Percentiles rank a stretch among this genome's conserved stretches.
These are phyloP conservation scores for Neopestalotiopsis rosae DNA, from an alignment of 2,329 filamentous ascomycete species.

Conservation along the genomic window DNA sequence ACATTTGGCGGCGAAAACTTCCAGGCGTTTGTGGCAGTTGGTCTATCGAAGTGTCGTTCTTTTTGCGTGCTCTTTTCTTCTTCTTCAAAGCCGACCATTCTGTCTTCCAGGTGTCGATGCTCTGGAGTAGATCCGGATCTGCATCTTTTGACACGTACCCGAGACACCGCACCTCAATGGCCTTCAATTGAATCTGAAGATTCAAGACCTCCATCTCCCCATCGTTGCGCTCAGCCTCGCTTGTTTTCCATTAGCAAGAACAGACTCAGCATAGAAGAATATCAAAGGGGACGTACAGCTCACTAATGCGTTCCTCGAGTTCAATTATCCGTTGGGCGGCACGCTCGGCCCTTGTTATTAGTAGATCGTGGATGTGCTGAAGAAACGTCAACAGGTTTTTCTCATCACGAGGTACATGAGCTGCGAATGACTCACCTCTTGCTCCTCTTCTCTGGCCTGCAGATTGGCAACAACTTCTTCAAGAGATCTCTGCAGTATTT, in stretches of 20 bases:
- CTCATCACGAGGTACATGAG: neutral
- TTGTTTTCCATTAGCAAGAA: slow-evolving; percentile 31
- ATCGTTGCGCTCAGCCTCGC: slow-evolving; percentile 60
- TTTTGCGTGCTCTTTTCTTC: slow-evolving; percentile 43
- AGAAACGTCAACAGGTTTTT: slow-evolving; percentile 31
- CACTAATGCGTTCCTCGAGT: slow-evolving; percentile 61
- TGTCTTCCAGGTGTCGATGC: slow-evolving; percentile 65
- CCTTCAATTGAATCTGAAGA: slow-evolving; percentile 66
- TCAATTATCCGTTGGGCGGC: slow-evolving; percentile 64
- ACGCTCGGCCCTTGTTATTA: slow-evolving; percentile 62
- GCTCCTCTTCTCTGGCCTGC: slow-evolving; percentile 62
- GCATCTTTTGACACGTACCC: slow-evolving; percentile 52
- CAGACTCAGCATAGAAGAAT: neutral
- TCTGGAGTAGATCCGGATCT: slow-evolving; percentile 62
- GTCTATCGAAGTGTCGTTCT: slow-evolving; percentile 6
- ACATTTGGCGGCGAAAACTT: neutral
- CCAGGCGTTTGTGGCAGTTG: slow-evolving; percentile 5
- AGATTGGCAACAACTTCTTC: slow-evolving; percentile 56
- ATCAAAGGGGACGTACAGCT: slow-evolving; percentile 52
- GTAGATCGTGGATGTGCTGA: slow-evolving; percentile 66
- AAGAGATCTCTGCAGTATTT: slow-evolving; percentile 56
- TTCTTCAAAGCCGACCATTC: slow-evolving; percentile 61
- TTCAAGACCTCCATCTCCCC: slow-evolving; percentile 66
- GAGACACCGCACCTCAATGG: slow-evolving; percentile 64
- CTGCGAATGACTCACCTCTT: slow-evolving; percentile 50